Base-by-base conservation (phyloP, 2,329 filamentous ascomycete genomes). In the Xylariaceae sp. region DNA sequence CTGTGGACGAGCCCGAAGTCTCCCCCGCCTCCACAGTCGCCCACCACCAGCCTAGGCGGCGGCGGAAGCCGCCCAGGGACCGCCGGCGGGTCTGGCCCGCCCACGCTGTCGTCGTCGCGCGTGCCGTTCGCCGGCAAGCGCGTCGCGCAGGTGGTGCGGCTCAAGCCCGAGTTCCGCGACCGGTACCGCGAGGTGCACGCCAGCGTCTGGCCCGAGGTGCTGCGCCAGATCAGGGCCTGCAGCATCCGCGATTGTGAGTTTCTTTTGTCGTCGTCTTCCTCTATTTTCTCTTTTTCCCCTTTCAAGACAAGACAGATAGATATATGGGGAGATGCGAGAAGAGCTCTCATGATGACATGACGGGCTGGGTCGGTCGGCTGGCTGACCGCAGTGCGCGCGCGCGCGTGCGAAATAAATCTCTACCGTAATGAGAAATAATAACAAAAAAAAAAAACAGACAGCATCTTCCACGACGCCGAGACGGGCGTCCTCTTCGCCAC, bases 121-220 rank as follows among this genome's bases (percentile, higher is more conserved):
- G 55, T 53, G 38, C 58, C 49, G 42, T 60, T 68, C 42, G 57
- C 67, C 4, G 68, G 64, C 29, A 64, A 67, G 4, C 73, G 81
- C 39, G 70, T 87, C 46, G 82, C 72, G 24, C 83, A 88, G 58
- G 80, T 86, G 44, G 69, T 89, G 34, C 78, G 76, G 52, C 70
- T 90, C 36, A 83, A 78, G 58, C 75, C 76, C 10, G 75, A 81
- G 42, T 72, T 65, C 40, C 62, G 82, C 11, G 70, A 72, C 15
- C 72, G 77, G 44, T 90, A 89, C 63, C 88, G 85, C 56, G 70
- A 78, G 48, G 79, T 75, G 42, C 84, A 89, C 52, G 77, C 75
- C 5, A 70, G 68, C 4, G 81, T 87, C 1, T 90, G 83, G 84
- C 83, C 83, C 5, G 80, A 83, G 47, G 83, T 92, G 1, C 60